Evolutionary conservation across 1,284 basidiomycete species (phyloP), one percentile per base, ranked within the genome.

Genomic region (Mycena citricolor): DNA sequence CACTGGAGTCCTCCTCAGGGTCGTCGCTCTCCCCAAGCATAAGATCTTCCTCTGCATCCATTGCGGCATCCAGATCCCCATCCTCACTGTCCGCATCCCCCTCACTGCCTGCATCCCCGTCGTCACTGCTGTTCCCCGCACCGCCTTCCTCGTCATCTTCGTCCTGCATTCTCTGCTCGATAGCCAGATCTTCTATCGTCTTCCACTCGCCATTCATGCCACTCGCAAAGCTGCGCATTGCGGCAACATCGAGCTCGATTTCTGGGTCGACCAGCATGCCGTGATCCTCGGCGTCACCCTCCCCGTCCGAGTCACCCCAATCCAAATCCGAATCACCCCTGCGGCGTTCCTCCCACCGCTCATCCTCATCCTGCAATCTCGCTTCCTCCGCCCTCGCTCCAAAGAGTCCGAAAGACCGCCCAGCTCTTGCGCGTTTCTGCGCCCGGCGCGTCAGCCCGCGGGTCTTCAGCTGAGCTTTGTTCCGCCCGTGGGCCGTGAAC

Each of bases 321-420:
- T 88, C 80, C 23, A 87, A 51, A 61, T 88, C 86, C 13, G 82
- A 85, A 61, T 86, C 83, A 0, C 74, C 81, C 41, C 69, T 63
- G 47, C 83, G 69, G 59, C 77, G 66, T 55, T 79, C 71, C n/a
- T 66, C 64, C 59, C 67, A 66, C 43, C 65, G 64, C 12, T 70
- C 65, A 54, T 77, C 78, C 12, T 51, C 57, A 20, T 54, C 55
- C 21, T 54, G 68, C 52, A 83, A 56, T 53, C 66, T 63, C 11
- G 65, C 72, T 55, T 86, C 83, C n/a, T 73, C 71, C 50, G 75
- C 58, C 55, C 74, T 71, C n/a, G 74, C 79, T 2, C 78, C 81
- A 42, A 73, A 74, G 4, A 68, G 63, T 2, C 74, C 71, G 6
- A 48, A 41, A 13, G 32, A n/a, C 31, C 23, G 32, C 25, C n/a